Evolutionary conservation across 208 protist genomes (phyloP).

Genomic region (Acanthamoeba pearcei): DNA sequence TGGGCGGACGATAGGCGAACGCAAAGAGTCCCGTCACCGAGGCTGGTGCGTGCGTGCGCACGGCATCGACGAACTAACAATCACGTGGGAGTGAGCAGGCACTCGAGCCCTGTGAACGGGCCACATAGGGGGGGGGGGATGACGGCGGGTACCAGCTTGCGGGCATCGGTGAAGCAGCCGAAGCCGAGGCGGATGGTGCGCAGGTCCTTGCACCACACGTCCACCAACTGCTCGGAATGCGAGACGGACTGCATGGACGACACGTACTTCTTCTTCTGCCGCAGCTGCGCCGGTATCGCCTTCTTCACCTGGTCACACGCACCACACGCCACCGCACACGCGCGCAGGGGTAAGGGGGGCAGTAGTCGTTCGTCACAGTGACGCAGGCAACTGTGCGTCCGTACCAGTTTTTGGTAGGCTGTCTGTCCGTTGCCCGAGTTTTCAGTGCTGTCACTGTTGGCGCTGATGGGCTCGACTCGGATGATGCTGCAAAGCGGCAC

Average conservation of each 20-base stretch:
- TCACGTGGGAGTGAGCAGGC: neutral
- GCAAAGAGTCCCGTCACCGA: slow-evolving; percentile 18
- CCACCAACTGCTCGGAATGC: neutral
- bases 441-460: neutral
- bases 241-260: neutral
- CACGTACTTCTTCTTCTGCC: slow-evolving; percentile 18
- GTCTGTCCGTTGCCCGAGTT: neutral
- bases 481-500: slow-evolving; percentile 33
- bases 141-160: neutral
- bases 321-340: neutral
- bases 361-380: no score
- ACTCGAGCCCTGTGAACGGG: neutral
- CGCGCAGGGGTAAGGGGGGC: no score
- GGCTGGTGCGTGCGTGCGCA: slow-evolving; percentile 18
- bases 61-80: slow-evolving; percentile 14
- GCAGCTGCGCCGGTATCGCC: slow-evolving; percentile 4
- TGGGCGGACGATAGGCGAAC: slow-evolving; percentile 31
- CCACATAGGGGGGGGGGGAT: neutral
- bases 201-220: slow-evolving; percentile 29
- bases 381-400: no score
- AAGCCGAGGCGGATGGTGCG: slow-evolving; percentile 41
- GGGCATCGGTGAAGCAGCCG: slow-evolving; percentile 32
- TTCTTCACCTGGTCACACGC: neutral
- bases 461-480: neutral
- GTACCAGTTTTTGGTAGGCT: slow-evolving; percentile 25